Evolutionary conservation across 1,284 basidiomycete genomes (phyloP), one percentile per base, ranked within the genome.

Genomic region (Apiotrichum gracile): DNA sequence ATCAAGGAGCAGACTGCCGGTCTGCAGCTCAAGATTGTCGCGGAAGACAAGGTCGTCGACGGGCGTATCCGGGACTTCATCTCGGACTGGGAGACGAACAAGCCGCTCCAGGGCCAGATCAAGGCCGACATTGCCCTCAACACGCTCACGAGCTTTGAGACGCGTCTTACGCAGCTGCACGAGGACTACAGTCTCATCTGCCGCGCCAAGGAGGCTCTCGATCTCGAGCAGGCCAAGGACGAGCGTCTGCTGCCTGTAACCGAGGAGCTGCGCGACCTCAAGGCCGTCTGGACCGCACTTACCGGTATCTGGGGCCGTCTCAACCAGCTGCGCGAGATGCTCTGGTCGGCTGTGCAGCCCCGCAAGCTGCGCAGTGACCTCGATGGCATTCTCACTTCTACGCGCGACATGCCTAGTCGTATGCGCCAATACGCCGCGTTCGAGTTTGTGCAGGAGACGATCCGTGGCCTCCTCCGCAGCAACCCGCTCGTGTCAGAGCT

Each of bases 401-500:
- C 93, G 19, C 92, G 93, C 75, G 94, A 97, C 48, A 94, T 99
- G 93, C 96, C 96, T 0, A 96, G 90, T 46, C 83, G 93, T 52
- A 98, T 98, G 96, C 84, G 96, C 55, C 96, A 98, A 73, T 99
- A 98, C 71, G 90, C 92, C 10, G 96, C 96, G 0, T 98, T 97
- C 68, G 96, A 98, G 78, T 94, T 91, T 70, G 91, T 98, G 3
- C 94, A 97, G 68, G 94, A 98, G 46, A 81, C 86, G 19, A 80
- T 99, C 53, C 83, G 87, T 45, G 83, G 84, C 7, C 79, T 94
- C 33, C 81, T 97, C 64, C 97, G 97, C 78, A 86, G 88, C 48
- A 97, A 97, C 71, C 74, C 85, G 1, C 79, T 97, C 60, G 81
- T 99, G 29, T 84, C 85, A 21, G 96, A 99, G 74, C 80, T 99